Evolutionary conservation across 768 basidiomycete genomes (phyloP), one percentile per base, ranked within the genome.

Genomic region (Mycena albidolilacea): DNA sequence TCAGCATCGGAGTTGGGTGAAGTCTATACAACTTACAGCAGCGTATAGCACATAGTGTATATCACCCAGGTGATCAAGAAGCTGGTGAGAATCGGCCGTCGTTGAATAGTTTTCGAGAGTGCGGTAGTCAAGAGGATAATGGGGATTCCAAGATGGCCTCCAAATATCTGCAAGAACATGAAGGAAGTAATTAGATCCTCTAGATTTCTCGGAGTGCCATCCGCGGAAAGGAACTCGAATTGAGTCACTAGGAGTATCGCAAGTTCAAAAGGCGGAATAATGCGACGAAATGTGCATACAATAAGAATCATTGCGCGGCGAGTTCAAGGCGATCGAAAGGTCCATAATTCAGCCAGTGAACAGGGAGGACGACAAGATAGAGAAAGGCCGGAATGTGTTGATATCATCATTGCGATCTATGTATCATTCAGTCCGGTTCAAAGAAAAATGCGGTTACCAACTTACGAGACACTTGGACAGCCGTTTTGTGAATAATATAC

Each of bases 91-190:
- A 70, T 48, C 21, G 69, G 69, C 17, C 59, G 30, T 35, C 69
- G 54, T 21, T 64, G 69, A 9, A 70, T 44, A 3, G 64, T 64
- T 17, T 64, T 63, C 7, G 62, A 63, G 54, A 70, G 3, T 7
- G 15, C 11, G 14, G 54, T 19, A 1, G 62, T 70, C 21, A 70
- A 35, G 30, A 70, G 15, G 10, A 70, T 7, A 4, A 70, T 37
- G 3, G 69, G 69, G 3, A 70, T 64, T 10, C 69, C 69, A 21
- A 70, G 17, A 50, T 70, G 69, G 19, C 69, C 69, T n/a, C 69
- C 69, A n/a, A 70, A 70, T 5, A 70, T 64, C 37, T 70, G 69
- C 14, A 70, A 23, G 62, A 64, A 70, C 69, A 70, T 70, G 46
- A 64, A 70, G 10, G 30, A 62, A 4, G 54, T 35, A 4, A 70